These are phyloP conservation scores for Lachancea lanzarotensis DNA, from an alignment of 805 yeast species.

Conservation along the genomic window DNA sequence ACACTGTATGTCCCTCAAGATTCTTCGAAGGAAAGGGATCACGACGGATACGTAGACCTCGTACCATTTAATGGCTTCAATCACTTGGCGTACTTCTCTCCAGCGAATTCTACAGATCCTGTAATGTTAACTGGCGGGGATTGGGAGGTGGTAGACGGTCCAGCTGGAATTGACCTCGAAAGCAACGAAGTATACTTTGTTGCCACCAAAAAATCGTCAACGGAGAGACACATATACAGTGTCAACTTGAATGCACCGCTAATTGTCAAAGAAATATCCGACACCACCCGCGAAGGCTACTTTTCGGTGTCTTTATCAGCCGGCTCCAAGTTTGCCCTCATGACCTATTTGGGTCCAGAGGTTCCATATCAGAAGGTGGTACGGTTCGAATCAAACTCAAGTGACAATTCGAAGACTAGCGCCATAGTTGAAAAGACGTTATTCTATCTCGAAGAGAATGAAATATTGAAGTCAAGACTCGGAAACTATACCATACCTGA, in stretches of 20 bases:
- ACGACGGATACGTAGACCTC: slow-evolving; percentile 79
- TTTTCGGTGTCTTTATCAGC: slow-evolving; percentile 69
- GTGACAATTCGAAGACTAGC: slow-evolving; percentile 15
- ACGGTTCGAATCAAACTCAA: slow-evolving; percentile 39
- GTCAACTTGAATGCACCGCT: slow-evolving; percentile 46
- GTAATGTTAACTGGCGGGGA: slow-evolving; percentile 61
- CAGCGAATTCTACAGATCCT: slow-evolving; percentile 53
- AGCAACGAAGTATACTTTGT: slow-evolving; percentile 50
- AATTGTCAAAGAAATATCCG: slow-evolving; percentile 40
- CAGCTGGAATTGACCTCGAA: slow-evolving; percentile 52
- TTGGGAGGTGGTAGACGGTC: slow-evolving; percentile 87
- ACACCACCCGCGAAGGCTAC: slow-evolving; percentile 53
- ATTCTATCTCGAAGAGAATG: slow-evolving; percentile 35
- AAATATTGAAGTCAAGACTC: slow-evolving; percentile 36
- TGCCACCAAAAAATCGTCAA: slow-evolving; percentile 70
- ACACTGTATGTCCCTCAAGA: slow-evolving; percentile 53
- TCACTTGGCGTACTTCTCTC: slow-evolving; percentile 81
- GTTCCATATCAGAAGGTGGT: slow-evolving; percentile 74
- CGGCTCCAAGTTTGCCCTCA: slow-evolving; percentile 64
- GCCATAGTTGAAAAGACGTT: slow-evolving; percentile 27
- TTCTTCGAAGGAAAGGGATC: slow-evolving; percentile 34
- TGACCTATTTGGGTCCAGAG: slow-evolving; percentile 71
- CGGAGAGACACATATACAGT: slow-evolving; percentile 77
- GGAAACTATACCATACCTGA: slow-evolving; percentile 50
- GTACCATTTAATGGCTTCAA: slow-evolving; percentile 53